Conservation (phyloP, 2,329 filamentous ascomycete species). For the Gyromitra esculenta region DNA sequence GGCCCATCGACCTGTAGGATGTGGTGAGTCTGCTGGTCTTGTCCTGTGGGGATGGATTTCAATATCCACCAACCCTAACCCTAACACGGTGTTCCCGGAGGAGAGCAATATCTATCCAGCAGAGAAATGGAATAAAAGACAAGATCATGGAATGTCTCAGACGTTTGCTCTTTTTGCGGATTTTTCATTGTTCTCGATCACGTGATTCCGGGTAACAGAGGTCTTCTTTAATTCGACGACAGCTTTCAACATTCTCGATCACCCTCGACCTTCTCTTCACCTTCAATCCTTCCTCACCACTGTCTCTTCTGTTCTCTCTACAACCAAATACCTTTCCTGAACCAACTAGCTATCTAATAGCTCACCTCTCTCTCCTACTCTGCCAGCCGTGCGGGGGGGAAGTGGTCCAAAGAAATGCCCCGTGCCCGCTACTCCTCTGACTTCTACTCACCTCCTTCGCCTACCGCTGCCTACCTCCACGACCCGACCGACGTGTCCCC, state of each 20-base stretch:
- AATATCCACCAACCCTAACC: too few species aligned
- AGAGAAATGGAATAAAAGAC: too few species aligned
- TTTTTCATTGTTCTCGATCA: conserved; percentile 8
- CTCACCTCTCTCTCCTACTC: conserved; percentile 2
- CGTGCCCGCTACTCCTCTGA: conserved; percentile 35
- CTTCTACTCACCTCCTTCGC: conserved; percentile 20
- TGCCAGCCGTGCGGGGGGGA: too few species aligned
- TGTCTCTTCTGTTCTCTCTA: not conserved
- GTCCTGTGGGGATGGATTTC: too few species aligned
- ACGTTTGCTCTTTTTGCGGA: not conserved
- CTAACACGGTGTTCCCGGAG: too few species aligned
- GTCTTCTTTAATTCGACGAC: not conserved
- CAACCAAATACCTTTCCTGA: not conserved
- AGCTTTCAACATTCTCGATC: not conserved
- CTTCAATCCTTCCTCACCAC: not conserved
- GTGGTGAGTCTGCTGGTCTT: too few species aligned
- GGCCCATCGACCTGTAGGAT: too few species aligned
- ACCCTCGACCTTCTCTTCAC: not conserved
- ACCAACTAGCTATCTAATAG: not conserved
- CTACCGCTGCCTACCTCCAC: conserved; percentile 12
- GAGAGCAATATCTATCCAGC: too few species aligned
- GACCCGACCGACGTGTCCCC: conserved; percentile 32
- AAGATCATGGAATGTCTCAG: too few species aligned
- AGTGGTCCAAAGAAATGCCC: conserved; percentile 44
- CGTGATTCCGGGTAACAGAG: conserved; percentile 10